Percentiles rank a stretch among this genome's conserved stretches.
Evolutionary conservation across 2,329 filamentous ascomycete species (phyloP).

Genomic region (Xylariaceae sp.): DNA sequence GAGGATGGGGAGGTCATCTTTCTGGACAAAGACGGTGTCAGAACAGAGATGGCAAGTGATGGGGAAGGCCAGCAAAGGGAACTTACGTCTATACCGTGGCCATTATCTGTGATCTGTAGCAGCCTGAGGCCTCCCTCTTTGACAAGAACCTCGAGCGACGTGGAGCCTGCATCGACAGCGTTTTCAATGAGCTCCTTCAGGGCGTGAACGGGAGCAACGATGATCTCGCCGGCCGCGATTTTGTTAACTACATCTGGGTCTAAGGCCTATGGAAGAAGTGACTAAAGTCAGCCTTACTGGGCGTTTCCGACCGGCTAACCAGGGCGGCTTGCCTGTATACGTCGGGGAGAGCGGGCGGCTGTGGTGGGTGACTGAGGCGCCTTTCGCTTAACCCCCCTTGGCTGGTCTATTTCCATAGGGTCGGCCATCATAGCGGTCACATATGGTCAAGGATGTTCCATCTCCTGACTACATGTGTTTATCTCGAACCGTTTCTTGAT

Average conservation of each 20-base stretch:
- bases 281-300: conserved; percentile 17
- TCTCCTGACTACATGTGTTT: no score
- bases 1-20: conserved; percentile 84
- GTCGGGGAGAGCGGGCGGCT: conserved; percentile 33
- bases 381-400: conserved; percentile 48
- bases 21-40: conserved; percentile 51
- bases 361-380: conserved; percentile 34
- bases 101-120: conserved; percentile 96
- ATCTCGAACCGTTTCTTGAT: no score
- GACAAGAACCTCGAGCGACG: conserved; percentile 81
- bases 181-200: conserved; percentile 97
- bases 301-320: neutral
- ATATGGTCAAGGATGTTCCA: no score
- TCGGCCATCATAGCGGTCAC: conserved; percentile 35
- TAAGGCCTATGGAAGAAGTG: conserved; percentile 59
- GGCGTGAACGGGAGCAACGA: conserved; percentile 92
- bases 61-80: conserved; percentile 11
- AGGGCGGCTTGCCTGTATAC: conserved; percentile 44
- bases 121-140: conserved; percentile 95
- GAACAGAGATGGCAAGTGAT: conserved; percentile 8
- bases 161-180: conserved; percentile 93
- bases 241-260: conserved; percentile 96
- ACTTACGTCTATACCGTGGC: conserved; percentile 87
- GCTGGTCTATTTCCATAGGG: conserved; percentile 42
- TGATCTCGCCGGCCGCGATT: conserved; percentile 96